Conservation (phyloP, 352 stramenopile genomes). For the Hyaloperonospora brassicae region DNA sequence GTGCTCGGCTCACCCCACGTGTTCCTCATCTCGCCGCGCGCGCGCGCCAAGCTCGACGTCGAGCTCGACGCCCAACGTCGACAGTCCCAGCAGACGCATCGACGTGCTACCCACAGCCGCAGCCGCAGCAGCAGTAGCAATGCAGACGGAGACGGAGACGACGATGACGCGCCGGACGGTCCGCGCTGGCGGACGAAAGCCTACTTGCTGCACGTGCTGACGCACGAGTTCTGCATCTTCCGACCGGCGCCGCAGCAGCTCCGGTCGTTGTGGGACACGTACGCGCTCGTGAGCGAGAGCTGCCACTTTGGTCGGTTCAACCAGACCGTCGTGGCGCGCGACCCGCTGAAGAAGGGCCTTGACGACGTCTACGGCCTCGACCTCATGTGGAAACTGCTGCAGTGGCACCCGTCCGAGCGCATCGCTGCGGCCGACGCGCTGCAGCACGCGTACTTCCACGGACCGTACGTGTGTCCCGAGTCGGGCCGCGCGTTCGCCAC, state of each 20-base stretch:
- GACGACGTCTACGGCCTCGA: constrained; percentile 77
- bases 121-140: constrained; percentile 12
- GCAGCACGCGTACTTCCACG: constrained; percentile 81
- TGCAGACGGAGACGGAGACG: constrained; percentile 7
- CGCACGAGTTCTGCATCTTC: constrained; percentile 81
- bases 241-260: constrained; percentile 50
- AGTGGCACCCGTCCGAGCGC: constrained; percentile 87
- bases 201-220: constrained; percentile 73
- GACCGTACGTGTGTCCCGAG: constrained; percentile 57
- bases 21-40: constrained; percentile 76
- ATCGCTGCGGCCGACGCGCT: constrained; percentile 74
- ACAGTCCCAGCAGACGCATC: constrained; percentile 18
- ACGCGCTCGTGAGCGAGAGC: constrained; percentile 64
- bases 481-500: constrained; percentile 64
- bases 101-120: not conserved
- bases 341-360: constrained; percentile 88
- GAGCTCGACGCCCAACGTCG: constrained; percentile 45
- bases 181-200: constrained; percentile 35
- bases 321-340: constrained; percentile 80
- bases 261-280: constrained; percentile 50
- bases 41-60: constrained; percentile 85
- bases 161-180: no score
- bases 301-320: constrained; percentile 90
- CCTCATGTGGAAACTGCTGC: constrained; percentile 90
- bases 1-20: constrained; percentile 89